Conservation (phyloP, 2,329 filamentous ascomycete genomes). For the Lanzia echinophila region DNA sequence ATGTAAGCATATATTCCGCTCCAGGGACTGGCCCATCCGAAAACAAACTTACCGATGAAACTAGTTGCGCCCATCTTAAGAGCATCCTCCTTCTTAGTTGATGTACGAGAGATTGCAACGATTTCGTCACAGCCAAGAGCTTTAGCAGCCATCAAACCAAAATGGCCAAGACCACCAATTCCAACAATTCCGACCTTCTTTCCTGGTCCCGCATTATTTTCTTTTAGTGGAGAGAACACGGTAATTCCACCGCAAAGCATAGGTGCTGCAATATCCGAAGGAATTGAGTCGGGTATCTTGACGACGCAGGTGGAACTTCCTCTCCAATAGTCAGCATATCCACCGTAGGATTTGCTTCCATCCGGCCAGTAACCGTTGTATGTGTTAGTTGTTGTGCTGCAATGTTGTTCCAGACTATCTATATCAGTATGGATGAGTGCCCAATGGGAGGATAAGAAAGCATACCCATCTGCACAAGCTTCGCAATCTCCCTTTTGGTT, state of each 20-base stretch:
- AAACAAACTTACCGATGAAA: slow-evolving; percentile 34
- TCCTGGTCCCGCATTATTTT: slow-evolving; percentile 61
- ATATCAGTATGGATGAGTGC: background rate
- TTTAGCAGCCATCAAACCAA: slow-evolving; percentile 63
- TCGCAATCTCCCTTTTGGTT: slow-evolving; percentile 35
- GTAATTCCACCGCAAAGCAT: slow-evolving; percentile 77
- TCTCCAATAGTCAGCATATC: slow-evolving; percentile 43
- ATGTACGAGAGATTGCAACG: slow-evolving; percentile 56
- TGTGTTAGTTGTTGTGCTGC: slow-evolving; percentile 31
- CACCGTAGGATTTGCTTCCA: slow-evolving; percentile 44
- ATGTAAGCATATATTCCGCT: background rate
- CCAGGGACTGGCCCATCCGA: too few relatives aligned
- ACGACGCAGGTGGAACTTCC: slow-evolving; percentile 52
- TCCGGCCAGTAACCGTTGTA: slow-evolving; percentile 35
- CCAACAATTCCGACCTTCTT: slow-evolving; percentile 64
- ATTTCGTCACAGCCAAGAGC: slow-evolving; percentile 63
- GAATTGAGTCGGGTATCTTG: slow-evolving; percentile 48
- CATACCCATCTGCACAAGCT: slow-evolving; percentile 36
- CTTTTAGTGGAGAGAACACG: slow-evolving; percentile 60
- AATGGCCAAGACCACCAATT: slow-evolving; percentile 62
- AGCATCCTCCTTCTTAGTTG: slow-evolving; percentile 52
- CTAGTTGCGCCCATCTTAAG: slow-evolving; percentile 53
- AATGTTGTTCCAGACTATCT: background rate
- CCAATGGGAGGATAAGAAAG: slow-evolving; percentile 23
- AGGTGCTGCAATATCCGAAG: slow-evolving; percentile 49